Base-by-base conservation (phyloP, 2,329 filamentous ascomycete genomes). In the Colletotrichum falcatum region DNA sequence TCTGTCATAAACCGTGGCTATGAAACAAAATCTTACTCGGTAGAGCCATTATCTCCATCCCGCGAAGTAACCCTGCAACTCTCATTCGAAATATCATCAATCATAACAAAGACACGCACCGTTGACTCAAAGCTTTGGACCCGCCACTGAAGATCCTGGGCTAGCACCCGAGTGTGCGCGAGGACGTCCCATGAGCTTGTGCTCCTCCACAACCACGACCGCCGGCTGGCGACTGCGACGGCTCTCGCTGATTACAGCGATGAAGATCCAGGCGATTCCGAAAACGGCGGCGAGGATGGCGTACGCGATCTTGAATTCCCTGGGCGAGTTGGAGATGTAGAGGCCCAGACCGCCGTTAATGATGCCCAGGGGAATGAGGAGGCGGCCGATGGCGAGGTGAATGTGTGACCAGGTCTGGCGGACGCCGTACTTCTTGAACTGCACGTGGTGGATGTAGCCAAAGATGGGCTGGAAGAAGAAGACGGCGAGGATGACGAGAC, bases 321-420 rank as follows among this genome's bases (percentile, higher is more conserved):
- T 58, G 0, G 74, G 35, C 0, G 80, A 80, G 20, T 72, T 69
- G 11, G 83, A 78, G 4, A 85, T 74, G n/a, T 75, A 73, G 39
- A 86, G 74, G 0, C 84, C 83, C 1, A 85, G 76, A 0, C 82
- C 83, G 3, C 84, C 83, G 73, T 84, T 84, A 67, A 84, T 75
- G 62, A 85, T 83, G 30, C 83, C 84, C 0, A 85, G 75, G 0
- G 80, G 77, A 23, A 85, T 77, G 1, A 74, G 71, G 16, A 78
- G 56, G 12, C 84, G 81, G 49, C 84, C 84, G 71, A 82, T 77
- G 79, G 81, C 81, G 11, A 86, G 74, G 66, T 87, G 85, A 12
- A 81, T 69, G 72, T 83, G 73, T 0, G 82, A 84, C 79, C 79
- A 83, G n/a, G 78, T 39, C 44, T 81, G 82, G 37, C 83, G 83